Conservation (phyloP, 2,329 filamentous ascomycete genomes). For the Mollisiaceae sp. region DNA sequence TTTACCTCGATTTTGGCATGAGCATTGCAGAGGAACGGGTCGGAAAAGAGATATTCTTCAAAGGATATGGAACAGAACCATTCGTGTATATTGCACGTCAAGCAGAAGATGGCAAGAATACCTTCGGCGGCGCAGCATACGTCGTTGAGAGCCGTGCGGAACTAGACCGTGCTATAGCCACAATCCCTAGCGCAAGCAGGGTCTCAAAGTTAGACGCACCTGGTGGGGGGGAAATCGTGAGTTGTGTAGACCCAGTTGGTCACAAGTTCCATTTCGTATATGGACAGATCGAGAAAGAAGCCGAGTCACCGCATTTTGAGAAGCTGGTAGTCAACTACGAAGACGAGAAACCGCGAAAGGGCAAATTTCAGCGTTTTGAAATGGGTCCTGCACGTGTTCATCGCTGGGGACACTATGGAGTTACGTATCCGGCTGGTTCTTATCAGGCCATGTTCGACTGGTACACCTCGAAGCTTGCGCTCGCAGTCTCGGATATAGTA, state of each 20-base stretch:
- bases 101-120: constrained; percentile 6
- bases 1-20: too few relatives aligned
- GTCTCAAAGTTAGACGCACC: constrained; percentile 47
- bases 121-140: constrained; percentile 23
- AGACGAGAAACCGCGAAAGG: constrained; percentile 24
- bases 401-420: constrained; percentile 49
- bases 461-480: constrained; percentile 50
- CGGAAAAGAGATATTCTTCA: constrained; percentile 25
- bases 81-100: constrained; percentile 25
- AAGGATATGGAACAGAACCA: constrained; percentile 25
- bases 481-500: constrained; percentile 45
- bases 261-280: constrained; percentile 42
- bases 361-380: constrained; percentile 44
- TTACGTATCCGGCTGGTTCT: constrained; percentile 36
- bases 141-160: constrained; percentile 21
- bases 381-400: constrained; percentile 40
- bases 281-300: constrained; percentile 22
- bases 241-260: constrained; percentile 44
- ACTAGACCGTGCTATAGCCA: constrained; percentile 21
- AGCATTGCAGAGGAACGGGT: too few relatives aligned
- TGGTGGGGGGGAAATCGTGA: constrained; percentile 57
- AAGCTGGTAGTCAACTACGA: neutral
- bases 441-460: constrained; percentile 46
- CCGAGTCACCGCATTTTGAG: neutral
- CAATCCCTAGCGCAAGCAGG: too few relatives aligned